Conservation (phyloP, 2,329 filamentous ascomycete species). For the Diplodia mutila region DNA sequence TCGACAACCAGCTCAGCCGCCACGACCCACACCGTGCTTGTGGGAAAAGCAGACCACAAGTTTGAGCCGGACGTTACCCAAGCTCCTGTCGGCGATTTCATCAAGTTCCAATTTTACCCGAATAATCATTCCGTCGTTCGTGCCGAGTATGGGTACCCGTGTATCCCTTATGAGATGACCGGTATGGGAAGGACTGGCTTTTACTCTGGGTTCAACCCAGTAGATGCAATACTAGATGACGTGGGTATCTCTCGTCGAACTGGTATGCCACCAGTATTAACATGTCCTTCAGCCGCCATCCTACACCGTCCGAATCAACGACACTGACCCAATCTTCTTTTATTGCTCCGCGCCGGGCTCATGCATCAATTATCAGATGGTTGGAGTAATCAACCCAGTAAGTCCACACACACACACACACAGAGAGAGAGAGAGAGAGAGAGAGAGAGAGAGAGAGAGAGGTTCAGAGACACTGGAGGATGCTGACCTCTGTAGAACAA, state of each 20-base stretch:
- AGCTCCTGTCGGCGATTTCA: slow-evolving; percentile 38
- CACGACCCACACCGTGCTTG: slow-evolving; percentile 18
- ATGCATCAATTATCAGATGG: slow-evolving; percentile 69
- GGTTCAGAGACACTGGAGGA: neutral
- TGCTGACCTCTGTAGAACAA: slow-evolving; percentile 21
- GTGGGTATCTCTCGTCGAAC: neutral
- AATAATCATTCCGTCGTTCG: slow-evolving; percentile 49
- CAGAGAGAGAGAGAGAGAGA: too few relatives aligned
- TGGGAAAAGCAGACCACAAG: slow-evolving; percentile 25
- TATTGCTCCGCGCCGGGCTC: slow-evolving; percentile 62
- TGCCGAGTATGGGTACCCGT: slow-evolving; percentile 45
- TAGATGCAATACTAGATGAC: slow-evolving; percentile 24
- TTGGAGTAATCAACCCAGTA: slow-evolving; percentile 75
- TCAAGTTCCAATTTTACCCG: slow-evolving; percentile 46
- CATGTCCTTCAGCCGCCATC: slow-evolving; percentile 2
- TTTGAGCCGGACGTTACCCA: slow-evolving; percentile 23
- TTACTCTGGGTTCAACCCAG: slow-evolving; percentile 36
- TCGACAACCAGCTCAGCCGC: slow-evolving; percentile 10
- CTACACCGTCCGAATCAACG: slow-evolving; percentile 41
- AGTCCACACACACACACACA: too few relatives aligned
- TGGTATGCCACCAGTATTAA: neutral
- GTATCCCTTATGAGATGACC: slow-evolving; percentile 43
- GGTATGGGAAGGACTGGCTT: slow-evolving; percentile 38
- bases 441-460: too few relatives aligned
- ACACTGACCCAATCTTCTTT: slow-evolving; percentile 43